phyloP scores from a whole-genome alignment of 2,329 filamentous ascomycete genomes.

The Penicillium sp. region DNA sequence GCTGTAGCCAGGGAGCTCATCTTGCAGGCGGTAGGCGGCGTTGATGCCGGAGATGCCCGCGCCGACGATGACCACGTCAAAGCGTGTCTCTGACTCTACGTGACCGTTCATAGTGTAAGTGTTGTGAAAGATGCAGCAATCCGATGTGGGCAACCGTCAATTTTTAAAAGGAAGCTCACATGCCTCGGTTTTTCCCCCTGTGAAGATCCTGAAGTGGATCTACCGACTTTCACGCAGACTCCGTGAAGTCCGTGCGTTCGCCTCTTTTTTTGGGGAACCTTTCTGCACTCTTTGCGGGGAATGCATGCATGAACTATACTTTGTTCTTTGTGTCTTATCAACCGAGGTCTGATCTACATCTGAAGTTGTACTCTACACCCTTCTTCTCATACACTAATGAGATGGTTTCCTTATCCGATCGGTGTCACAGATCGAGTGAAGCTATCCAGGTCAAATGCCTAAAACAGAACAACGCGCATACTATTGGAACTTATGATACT shows the following conservation, averaged over 20 bases:
- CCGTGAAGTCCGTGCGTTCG: not conserved
- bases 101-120: conserved; percentile 16
- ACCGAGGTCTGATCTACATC: too few species aligned
- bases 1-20: conserved; percentile 54
- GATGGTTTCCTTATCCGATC: too few species aligned
- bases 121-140: not conserved
- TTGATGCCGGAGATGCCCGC: conserved; percentile 77
- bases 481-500: too few species aligned
- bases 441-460: too few species aligned
- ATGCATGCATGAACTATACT: not conserved
- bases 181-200: conserved; percentile 23
- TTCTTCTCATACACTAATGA: too few species aligned
- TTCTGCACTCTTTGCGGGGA: not conserved
- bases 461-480: too few species aligned
- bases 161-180: conserved; percentile 13
- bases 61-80: conserved; percentile 67
- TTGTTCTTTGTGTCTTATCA: not conserved
- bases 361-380: too few species aligned
- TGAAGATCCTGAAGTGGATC: conserved; percentile 3
- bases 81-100: conserved; percentile 17
- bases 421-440: too few species aligned
- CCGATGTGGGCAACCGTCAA: not conserved
- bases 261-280: not conserved
- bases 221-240: not conserved
- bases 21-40: conserved; percentile 68